Conservation (phyloP, 1,139 yeast genomes). For the Tardiomyces digboiensis region DNA sequence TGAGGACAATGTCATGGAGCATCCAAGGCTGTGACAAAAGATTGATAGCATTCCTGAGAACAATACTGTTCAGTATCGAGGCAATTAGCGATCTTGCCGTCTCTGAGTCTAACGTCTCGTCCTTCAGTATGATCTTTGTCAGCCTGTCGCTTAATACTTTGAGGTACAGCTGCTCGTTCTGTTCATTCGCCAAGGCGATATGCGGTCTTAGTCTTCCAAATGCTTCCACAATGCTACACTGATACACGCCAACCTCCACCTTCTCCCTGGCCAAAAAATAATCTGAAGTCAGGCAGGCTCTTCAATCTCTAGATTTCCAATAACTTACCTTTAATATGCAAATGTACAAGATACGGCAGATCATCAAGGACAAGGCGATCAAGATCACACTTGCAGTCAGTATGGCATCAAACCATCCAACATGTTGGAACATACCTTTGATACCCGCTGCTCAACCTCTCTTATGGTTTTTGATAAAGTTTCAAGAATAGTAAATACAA, state of each 20-base stretch:
- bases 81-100: slow-evolving; percentile 31
- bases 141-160: slow-evolving; percentile 28
- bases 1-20: slow-evolving; percentile 33
- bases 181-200: slow-evolving; percentile 33
- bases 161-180: slow-evolving; percentile 23
- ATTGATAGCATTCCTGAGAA: slow-evolving; percentile 31
- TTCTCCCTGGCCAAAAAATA: not conserved
- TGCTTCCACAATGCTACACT: slow-evolving; percentile 8
- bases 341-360: slow-evolving; percentile 31
- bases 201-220: slow-evolving; percentile 36
- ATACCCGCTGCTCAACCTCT: slow-evolving; percentile 28
- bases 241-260: not conserved
- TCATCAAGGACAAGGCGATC: slow-evolving; percentile 32
- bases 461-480: slow-evolving; percentile 32
- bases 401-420: slow-evolving; percentile 5
- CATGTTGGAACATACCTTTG: slow-evolving; percentile 6
- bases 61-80: slow-evolving; percentile 33
- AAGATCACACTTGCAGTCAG: slow-evolving; percentile 21
- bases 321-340: slow-evolving; percentile 22
- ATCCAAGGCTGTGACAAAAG: slow-evolving; percentile 38
- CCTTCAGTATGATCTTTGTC: slow-evolving; percentile 29
- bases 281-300: not conserved
- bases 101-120: slow-evolving; percentile 30
- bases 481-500: slow-evolving; percentile 30
- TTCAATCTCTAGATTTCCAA: not conserved